Conservation (phyloP, 1,284 basidiomycete species). For the Singerocomus inundabilis region DNA sequence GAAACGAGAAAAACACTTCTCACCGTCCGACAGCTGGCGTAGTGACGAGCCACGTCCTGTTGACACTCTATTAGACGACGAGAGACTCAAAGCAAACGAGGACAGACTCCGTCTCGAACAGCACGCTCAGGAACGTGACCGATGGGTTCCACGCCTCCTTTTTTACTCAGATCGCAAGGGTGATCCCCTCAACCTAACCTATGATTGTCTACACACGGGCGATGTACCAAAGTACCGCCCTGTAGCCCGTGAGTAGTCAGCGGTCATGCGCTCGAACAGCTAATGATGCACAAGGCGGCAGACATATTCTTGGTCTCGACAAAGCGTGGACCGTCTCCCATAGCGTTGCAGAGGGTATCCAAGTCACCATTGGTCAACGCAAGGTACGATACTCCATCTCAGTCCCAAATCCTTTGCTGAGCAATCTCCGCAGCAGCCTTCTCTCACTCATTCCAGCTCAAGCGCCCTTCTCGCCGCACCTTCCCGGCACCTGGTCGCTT, state of each 20-base stretch:
- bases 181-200: conserved; percentile 65
- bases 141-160: conserved; percentile 34
- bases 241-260: conserved; percentile 48
- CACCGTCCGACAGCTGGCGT: conserved; percentile 19
- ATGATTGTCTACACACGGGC: conserved; percentile 63
- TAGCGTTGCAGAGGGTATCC: conserved; percentile 55
- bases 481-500: conserved; percentile 44
- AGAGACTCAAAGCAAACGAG: conserved; percentile 38
- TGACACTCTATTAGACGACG: conserved; percentile 33
- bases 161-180: conserved; percentile 72
- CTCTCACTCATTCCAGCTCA: conserved; percentile 55
- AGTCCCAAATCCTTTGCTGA: conserved; percentile 7
- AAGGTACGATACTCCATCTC: conserved; percentile 40
- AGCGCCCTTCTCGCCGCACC: conserved; percentile 50
- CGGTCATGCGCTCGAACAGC: conserved; percentile 32
- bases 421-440: conserved; percentile 41
- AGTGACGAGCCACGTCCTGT: conserved; percentile 12
- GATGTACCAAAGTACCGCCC: conserved; percentile 68
- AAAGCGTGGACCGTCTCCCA: conserved; percentile 46
- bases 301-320: conserved; percentile 59
- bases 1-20: conserved; percentile 29
- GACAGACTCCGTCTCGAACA: conserved; percentile 30
- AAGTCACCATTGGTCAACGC: conserved; percentile 51
- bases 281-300: conserved; percentile 64
- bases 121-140: conserved; percentile 21